phyloP scores from a whole-genome alignment of 2,329 filamentous ascomycete species.

The Colletotrichum chrysophilum region DNA sequence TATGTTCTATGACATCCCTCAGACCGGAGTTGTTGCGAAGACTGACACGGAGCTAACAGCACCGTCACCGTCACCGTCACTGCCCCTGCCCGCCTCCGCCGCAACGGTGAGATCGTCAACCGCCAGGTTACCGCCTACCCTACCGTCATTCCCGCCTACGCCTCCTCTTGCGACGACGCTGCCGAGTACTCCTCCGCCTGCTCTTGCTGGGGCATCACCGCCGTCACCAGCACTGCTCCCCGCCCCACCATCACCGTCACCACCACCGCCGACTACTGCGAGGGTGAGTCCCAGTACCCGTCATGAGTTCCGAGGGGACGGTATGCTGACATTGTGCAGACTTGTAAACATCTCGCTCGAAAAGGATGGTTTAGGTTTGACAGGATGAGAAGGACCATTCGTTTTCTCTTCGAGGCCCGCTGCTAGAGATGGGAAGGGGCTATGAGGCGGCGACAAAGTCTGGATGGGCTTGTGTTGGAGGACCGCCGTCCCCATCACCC shows the following conservation, averaged over 20 bases:
- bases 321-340: not conserved
- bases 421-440: not conserved
- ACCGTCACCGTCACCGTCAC: conserved; percentile 44
- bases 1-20: conserved; percentile 28
- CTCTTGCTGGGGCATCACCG: conserved; percentile 50
- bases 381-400: not conserved
- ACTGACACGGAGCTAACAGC: conserved; percentile 28
- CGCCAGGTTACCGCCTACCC: conserved; percentile 37
- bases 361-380: not conserved
- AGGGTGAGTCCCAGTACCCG: conserved; percentile 24
- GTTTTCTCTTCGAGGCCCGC: not conserved
- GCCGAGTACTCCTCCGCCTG: conserved; percentile 46
- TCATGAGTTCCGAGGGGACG: not conserved
- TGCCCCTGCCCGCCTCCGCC: conserved; percentile 33
- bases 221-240: conserved; percentile 40
- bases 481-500: not conserved
- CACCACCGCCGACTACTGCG: conserved; percentile 45
- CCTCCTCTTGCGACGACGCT: conserved; percentile 37
- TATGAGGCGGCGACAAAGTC: not conserved
- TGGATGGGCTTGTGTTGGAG: conserved; percentile 1
- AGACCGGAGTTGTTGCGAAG: not conserved
- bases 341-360: conserved; percentile 6
- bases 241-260: conserved; percentile 46
- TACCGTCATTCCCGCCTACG: conserved; percentile 43
- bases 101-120: conserved; percentile 23